Evolutionary conservation across 306 rosid species (phyloP), one percentile per base, ranked within the genome.

Genomic region (Hippophae rhamnoides): DNA sequence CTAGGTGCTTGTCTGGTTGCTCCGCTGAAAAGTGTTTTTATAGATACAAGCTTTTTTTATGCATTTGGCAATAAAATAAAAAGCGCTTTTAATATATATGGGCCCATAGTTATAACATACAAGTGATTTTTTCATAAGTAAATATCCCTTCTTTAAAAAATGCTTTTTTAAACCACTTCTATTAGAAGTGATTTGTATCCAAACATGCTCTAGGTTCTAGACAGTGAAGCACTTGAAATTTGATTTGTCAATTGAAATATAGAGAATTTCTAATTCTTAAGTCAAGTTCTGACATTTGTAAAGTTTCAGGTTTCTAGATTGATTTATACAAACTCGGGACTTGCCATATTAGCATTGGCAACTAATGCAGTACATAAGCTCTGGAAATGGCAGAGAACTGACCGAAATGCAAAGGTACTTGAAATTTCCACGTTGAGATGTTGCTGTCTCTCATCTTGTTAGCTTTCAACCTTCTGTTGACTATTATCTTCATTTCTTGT

Each of bases 351-450:
- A 78, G 99, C 97, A 43, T 82, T 93, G 78, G 89, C 99, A 68
- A 85, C 97, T 68, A 93, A 86, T 88, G 99, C 95, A 41, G 95
- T 86, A 71, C 99, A 93, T 71, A 93, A 93, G 75, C 89, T 93
- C 69, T 93, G 99, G 99, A 93, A 82, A 76, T 93, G 99, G 99
- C 97, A 84, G 84, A 81, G 84, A 77, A 88, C 82, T 86, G 95
- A 88, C 6, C 75, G 90, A 60, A 93, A 67, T 58, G 6, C 63
- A 60, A 89, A 84, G 97, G 99, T 93, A 72, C 48, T 43, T 64
- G 25, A 48, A 45, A 53, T 31, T 67, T 63, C 44, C 54, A 38
- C 46, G 31, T 66, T 69, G n/a, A 56, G 38, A 31, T 46, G 64
- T 62, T 67, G 57, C 44, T 31, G 54, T 63, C 71, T 54, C 52